Percentiles rank a stretch among this genome's conserved stretches.
phyloP scores from a whole-genome alignment of 805 yeast species.

The Yarrowia alimentaria region DNA sequence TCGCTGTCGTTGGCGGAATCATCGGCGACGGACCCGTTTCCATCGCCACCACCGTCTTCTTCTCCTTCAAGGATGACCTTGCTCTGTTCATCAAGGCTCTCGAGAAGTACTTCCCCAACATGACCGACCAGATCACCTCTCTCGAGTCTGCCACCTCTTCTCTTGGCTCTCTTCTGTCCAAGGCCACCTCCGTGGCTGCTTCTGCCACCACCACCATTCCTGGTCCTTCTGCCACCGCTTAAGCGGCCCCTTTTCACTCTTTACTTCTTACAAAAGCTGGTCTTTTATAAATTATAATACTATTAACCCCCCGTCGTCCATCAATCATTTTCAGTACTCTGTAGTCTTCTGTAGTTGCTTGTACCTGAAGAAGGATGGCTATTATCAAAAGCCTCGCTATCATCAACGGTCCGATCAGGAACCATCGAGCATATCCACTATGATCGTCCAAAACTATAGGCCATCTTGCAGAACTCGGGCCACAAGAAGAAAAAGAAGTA shows the following conservation, averaged over 20 bases:
- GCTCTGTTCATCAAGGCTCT: slow-evolving; percentile 25
- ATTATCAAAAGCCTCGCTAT: too few relatives aligned
- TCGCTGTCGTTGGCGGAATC: slow-evolving; percentile 99
- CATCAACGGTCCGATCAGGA: too few relatives aligned
- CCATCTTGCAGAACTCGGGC: too few relatives aligned
- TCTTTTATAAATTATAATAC: slow-evolving; percentile 24
- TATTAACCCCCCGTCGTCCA: too few relatives aligned
- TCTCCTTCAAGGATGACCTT: slow-evolving; percentile 18
- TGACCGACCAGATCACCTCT: slow-evolving; percentile 25
- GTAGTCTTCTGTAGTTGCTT: too few relatives aligned
- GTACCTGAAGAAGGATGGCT: too few relatives aligned
- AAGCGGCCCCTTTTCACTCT: slow-evolving; percentile 3
- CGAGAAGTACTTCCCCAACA: slow-evolving; percentile 24
- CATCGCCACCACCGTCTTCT: slow-evolving; percentile 18
- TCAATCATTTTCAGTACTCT: too few relatives aligned
- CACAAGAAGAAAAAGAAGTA: too few relatives aligned
- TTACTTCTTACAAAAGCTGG: slow-evolving; percentile 12
- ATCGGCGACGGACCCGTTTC: slow-evolving; percentile 94
- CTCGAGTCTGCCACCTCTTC: slow-evolving; percentile 26
- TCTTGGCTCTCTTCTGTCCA: neutral
- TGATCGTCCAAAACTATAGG: too few relatives aligned
- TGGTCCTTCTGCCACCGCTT: slow-evolving; percentile 18
- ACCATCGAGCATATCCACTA: too few relatives aligned
- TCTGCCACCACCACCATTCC: slow-evolving; percentile 25
- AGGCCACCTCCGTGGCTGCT: slow-evolving; percentile 17